A percentile compares a stretch with the other conserved stretches of the same genome.
Evolutionary conservation across 495 filamentous ascomycete genomes (phyloP).

Genomic region (Parmelia sp.): DNA sequence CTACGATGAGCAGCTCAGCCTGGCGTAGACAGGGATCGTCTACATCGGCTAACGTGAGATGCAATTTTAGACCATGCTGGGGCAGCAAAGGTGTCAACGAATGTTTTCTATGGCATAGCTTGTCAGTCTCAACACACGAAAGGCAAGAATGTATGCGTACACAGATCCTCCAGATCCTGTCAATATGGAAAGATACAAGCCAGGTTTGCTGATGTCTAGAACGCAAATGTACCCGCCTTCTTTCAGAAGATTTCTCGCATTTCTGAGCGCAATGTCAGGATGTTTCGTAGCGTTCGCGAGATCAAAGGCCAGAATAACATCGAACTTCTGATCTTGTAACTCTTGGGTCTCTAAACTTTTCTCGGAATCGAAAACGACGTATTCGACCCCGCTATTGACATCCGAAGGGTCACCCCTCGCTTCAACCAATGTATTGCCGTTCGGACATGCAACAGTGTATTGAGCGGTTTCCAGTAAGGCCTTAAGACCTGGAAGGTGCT

Average conservation of each 20-base stretch:
- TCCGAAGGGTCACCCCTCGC: conserved; percentile 3
- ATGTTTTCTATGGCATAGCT: conserved; percentile 6
- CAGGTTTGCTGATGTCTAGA: conserved; percentile 9
- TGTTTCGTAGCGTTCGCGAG: conserved; percentile 2
- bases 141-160: neutral
- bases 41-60: conserved; percentile 9
- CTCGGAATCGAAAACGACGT: conserved; percentile 4
- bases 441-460: conserved; percentile 12
- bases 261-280: conserved; percentile 8
- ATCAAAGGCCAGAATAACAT: conserved; percentile 14
- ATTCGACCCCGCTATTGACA: conserved; percentile 7
- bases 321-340: conserved; percentile 12
- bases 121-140: conserved; percentile 3
- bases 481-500: conserved; percentile 11
- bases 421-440: conserved; percentile 6
- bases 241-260: conserved; percentile 11
- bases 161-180: neutral
- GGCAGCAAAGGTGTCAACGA: conserved; percentile 8
- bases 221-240: conserved; percentile 9
- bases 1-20: conserved; percentile 11
- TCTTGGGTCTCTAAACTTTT: conserved; percentile 9
- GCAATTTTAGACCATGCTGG: conserved; percentile 7
- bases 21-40: conserved; percentile 5
- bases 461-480: conserved; percentile 7
- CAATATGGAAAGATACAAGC: conserved; percentile 13